Evolutionary conservation across 768 basidiomycete genomes (phyloP), one percentile per base, ranked within the genome.

Genomic region (Leccinum barrowsii): DNA sequence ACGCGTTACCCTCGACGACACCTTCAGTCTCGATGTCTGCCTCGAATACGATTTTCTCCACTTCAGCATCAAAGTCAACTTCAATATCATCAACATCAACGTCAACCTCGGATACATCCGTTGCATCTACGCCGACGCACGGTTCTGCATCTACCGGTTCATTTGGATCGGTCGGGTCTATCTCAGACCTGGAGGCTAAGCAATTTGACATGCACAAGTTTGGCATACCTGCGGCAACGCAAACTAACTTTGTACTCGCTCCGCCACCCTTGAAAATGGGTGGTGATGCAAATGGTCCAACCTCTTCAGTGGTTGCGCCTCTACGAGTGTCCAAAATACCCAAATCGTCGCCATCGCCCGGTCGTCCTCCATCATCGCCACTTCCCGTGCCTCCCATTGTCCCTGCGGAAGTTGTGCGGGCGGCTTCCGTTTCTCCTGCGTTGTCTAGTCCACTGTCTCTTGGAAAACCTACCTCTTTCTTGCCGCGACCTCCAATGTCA

Each of bases 311-410:
- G 0, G 60, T 72, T 2, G 68, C 73, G 7, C 71, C 71, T 0
- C 50, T 73, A 0, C 64, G 71, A 11, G 34, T 73, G 19, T 57
- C 56, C 54, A 73, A 74, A 61, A 61, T 65, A 1, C 69, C 71
- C 11, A 63, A 61, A n/a, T 49, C 61, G 24, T 32, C 66, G 2
- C 59, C 62, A 3, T 70, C 63, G 7, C 56, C 65, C 49, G 46
- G 61, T 50, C 30, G 56, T 32, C 57, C 59, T 40, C 64, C 62
- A 7, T 56, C 58, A 7, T 66, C 64, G 2, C 68, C 66, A 8
- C 57, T 67, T 11, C 57, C 59, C 1, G 44, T 55, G 2, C 53
- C 60, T 12, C 56, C 61, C 4, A 26, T 15, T 5, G 15, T 32
- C 10, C n/a, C 49, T 46, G 59, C 52, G 21, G 59, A 59, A 24